Conservation (phyloP, 805 yeast genomes). For the Sugiyamaella mastotermitis region DNA sequence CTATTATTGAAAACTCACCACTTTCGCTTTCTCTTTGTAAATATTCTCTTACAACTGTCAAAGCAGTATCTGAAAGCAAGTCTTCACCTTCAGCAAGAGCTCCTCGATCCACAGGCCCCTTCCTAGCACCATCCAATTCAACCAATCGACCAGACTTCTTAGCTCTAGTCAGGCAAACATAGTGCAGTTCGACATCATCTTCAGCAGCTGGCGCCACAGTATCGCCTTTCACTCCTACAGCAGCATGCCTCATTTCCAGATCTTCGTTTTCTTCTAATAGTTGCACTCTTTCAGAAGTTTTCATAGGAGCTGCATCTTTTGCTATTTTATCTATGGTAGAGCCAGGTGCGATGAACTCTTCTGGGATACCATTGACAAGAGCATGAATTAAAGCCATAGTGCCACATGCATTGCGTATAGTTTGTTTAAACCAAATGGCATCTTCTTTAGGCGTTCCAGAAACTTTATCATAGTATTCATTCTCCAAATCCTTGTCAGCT, state of each 20-base stretch:
- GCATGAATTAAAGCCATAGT: slow-evolving; percentile 80
- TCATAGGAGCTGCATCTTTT: slow-evolving; percentile 20
- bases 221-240: slow-evolving; percentile 33
- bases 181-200: slow-evolving; percentile 58
- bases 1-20: slow-evolving; percentile 66
- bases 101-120: slow-evolving; percentile 66
- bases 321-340: slow-evolving; percentile 27
- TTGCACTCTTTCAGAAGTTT: slow-evolving; percentile 33
- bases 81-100: slow-evolving; percentile 38
- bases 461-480: slow-evolving; percentile 26
- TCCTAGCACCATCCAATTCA: slow-evolving; percentile 86
- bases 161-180: slow-evolving; percentile 60
- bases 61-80: slow-evolving; percentile 45
- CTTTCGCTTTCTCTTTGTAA: slow-evolving; percentile 40
- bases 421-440: slow-evolving; percentile 73
- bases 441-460: slow-evolving; percentile 21
- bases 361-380: slow-evolving; percentile 33
- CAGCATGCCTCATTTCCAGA: slow-evolving; percentile 36
- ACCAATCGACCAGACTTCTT: slow-evolving; percentile 52
- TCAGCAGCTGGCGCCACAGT: slow-evolving; percentile 37
- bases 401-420: slow-evolving; percentile 87
- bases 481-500: slow-evolving; percentile 32
- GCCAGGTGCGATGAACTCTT: slow-evolving; percentile 25
- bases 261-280: slow-evolving; percentile 38
- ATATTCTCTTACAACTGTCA: slow-evolving; percentile 57